Conservation (phyloP, 129 eudicot genomes). For the Oenanthe sinensis region DNA sequence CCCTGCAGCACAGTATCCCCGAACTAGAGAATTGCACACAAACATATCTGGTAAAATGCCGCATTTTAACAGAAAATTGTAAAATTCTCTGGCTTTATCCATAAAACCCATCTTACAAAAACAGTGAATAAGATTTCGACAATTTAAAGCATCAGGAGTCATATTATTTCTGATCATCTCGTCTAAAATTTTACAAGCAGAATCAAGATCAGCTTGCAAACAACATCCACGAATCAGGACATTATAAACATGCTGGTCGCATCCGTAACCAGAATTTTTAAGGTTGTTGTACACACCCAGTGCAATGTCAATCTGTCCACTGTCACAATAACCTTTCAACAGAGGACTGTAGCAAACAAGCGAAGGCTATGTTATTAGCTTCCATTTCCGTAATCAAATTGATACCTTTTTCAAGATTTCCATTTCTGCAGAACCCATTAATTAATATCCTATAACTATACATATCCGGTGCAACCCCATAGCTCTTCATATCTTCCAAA, state of each 20-base stretch:
- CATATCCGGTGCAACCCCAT: constrained; percentile 30
- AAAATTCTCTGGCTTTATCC: constrained; percentile 24
- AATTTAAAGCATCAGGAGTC: constrained; percentile 22
- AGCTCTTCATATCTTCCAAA: constrained; percentile 34
- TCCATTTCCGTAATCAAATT: constrained; percentile 21
- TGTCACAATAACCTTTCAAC: too few species aligned
- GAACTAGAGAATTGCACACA: constrained; percentile 22
- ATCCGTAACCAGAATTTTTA: too few species aligned
- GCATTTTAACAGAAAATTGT: constrained; percentile 11
- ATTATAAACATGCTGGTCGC: too few species aligned
- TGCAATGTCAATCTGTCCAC: too few species aligned
- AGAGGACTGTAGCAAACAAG: too few species aligned
- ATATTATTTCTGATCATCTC: constrained; percentile 28
- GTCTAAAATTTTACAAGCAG: too few species aligned
- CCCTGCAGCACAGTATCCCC: constrained; percentile 26
- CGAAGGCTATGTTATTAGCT: too few species aligned
- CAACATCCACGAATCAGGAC: too few species aligned
- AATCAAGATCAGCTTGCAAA: too few species aligned
- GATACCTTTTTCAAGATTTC: constrained; percentile 27
- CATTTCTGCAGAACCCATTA: constrained; percentile 30
- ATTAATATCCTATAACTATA: constrained; percentile 35
- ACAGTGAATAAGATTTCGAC: constrained; percentile 18
- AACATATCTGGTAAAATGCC: constrained; percentile 9
- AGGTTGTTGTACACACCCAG: too few species aligned
- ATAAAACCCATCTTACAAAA: constrained; percentile 28